Base-by-base conservation (phyloP, 1,284 basidiomycete genomes). In the Papiliotrema nemorosa region DNA sequence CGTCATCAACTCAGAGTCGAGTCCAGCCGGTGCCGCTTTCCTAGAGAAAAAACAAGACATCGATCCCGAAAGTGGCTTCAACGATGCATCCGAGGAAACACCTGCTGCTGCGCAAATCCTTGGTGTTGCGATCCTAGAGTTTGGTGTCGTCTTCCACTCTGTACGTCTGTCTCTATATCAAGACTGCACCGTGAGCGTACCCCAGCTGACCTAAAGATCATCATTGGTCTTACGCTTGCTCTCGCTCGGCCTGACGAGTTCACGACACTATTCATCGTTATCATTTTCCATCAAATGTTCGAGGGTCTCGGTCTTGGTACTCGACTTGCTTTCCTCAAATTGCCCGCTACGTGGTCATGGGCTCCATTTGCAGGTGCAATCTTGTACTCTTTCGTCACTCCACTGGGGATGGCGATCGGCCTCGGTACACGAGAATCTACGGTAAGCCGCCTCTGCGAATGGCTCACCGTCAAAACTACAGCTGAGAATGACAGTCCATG, bases 211-310 rank as follows among this genome's bases (percentile, higher is more conserved):
- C n/a, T 34, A 10, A 10, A 34, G 52, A 68, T 97, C 35, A 81
- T 97, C 59, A 91, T 97, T 61, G 94, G 94, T 1, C 77, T 98
- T 22, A 97, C 94, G 0, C 83, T 98, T 40, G 92, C 91, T 18
- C 90, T 94, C 27, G 25, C 20, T 6, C 9, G 7, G 9, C 83
- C 87, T 63, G 74, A 81, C 25, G 69, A 82, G 43, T 97, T 98
- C 75, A 87, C 82, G 58, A 76, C 87, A 10, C 82, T 98, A 20
- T 93, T 97, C 69, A 78, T 92, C 54, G 93, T 97, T 52, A 76
- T 97, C 58, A 78, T 93, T 76, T 46, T 45, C 27, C 38, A 39
- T 29, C 36, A 91, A 80, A 86, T 82, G 49, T 94, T 94, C 62
- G 91, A 94, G 69, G 91, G 90, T 22, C 81, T 94, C 43, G 92